Conservation (phyloP, 1,139 yeast species). For the Zygosaccharomyces pseudobailii region DNA sequence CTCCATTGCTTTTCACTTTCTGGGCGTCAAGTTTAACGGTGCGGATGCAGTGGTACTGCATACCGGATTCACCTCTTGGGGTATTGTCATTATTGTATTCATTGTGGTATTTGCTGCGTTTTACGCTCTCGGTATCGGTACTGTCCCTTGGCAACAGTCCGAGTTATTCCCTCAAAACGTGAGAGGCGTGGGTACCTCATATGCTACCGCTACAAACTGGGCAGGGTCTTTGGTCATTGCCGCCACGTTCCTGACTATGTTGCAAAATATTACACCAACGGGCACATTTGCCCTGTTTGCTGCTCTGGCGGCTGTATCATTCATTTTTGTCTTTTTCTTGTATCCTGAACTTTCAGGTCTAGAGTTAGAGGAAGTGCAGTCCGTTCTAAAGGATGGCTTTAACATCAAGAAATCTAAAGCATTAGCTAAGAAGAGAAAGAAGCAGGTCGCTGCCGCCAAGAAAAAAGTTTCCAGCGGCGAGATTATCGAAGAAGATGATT, state of each 20-base stretch:
- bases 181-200: constrained; percentile 86
- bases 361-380: constrained; percentile 86
- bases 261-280: constrained; percentile 85
- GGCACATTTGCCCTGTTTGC: constrained; percentile 93
- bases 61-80: constrained; percentile 71
- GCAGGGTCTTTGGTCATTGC: constrained; percentile 89
- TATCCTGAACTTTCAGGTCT: constrained; percentile 91
- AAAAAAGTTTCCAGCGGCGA: constrained; percentile 2
- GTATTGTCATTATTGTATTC: constrained; percentile 73
- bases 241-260: constrained; percentile 88
- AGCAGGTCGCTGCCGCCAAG: constrained; percentile 21
- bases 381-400: constrained; percentile 74
- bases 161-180: constrained; percentile 91
- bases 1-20: constrained; percentile 84
- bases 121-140: constrained; percentile 92
- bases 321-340: constrained; percentile 69
- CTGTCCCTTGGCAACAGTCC: constrained; percentile 97
- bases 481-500: neutral
- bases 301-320: constrained; percentile 66
- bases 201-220: constrained; percentile 95
- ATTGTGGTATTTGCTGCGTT: constrained; percentile 85
- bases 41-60: constrained; percentile 39
- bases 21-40: constrained; percentile 54
- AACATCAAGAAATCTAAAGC: constrained; percentile 67
- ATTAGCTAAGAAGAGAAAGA: constrained; percentile 42